These are phyloP conservation scores for Sclerotinia borealis DNA, from an alignment of 2,329 filamentous ascomycete genomes.

Conservation along the genomic window DNA sequence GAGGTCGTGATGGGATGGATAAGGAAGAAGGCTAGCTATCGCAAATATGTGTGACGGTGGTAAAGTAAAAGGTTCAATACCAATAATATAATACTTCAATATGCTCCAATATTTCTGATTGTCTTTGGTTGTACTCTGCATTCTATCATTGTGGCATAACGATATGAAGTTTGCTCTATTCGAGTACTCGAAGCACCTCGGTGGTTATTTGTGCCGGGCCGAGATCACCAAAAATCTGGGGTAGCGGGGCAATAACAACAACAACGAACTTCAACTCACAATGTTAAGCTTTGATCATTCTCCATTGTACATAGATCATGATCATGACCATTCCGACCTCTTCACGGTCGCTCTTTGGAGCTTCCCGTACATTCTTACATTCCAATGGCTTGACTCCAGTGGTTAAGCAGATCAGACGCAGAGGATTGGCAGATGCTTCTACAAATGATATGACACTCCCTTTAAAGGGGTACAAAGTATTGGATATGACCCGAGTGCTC, in stretches of 20 bases:
- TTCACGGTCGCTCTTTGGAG: constrained; percentile 17
- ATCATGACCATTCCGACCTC: constrained; percentile 17
- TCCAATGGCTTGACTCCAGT: constrained; percentile 18
- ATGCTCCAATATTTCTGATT: neutral
- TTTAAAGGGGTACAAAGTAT: constrained; percentile 76
- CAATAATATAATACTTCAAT: constrained; percentile 2
- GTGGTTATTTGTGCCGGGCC: neutral
- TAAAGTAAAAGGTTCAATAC: neutral
- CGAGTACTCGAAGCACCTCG: too few species aligned
- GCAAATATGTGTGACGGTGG: neutral
- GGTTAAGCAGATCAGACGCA: constrained; percentile 13
- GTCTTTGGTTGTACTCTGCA: neutral
- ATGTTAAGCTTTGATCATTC: neutral
- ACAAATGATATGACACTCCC: constrained; percentile 49
- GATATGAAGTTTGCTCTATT: too few species aligned
- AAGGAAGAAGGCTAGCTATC: constrained; percentile 31
- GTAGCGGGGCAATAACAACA: constrained; percentile 12
- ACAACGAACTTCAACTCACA: neutral
- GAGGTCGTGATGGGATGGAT: constrained; percentile 43
- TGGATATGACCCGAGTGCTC: constrained; percentile 95
- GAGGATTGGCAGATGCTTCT: constrained; percentile 22
- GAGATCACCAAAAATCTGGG: constrained; percentile 14
- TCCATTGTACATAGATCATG: neutral
- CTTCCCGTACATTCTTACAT: constrained; percentile 16
- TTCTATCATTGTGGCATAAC: neutral